Evolutionary conservation across 768 basidiomycete genomes (phyloP).

Genomic region (Boletus edulis): DNA sequence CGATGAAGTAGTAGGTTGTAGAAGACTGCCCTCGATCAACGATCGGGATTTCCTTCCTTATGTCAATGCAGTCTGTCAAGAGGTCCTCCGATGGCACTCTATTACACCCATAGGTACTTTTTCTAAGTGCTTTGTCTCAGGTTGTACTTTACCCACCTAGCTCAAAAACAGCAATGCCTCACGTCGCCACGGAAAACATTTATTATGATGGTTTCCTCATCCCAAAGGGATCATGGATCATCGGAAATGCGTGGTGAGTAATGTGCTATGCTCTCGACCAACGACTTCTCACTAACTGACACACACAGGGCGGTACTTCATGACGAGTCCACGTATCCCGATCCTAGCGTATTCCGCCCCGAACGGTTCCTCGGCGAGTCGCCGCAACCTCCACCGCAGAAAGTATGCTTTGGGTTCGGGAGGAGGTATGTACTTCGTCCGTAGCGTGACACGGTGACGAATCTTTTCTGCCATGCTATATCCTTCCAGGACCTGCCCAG

Average conservation of each 20-base stretch:
- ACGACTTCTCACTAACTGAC: background rate
- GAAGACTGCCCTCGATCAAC: conserved; percentile 16
- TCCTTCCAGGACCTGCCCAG: conserved; percentile 18
- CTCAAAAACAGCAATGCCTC: conserved; percentile 9
- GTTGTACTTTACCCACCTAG: background rate
- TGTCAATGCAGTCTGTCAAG: conserved; percentile 23
- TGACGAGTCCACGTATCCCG: conserved; percentile 39
- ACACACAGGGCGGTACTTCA: conserved; percentile 49
- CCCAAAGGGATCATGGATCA: conserved; percentile 23
- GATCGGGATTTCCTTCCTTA: conserved; percentile 27
- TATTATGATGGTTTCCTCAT: conserved; percentile 12
- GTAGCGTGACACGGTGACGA: too few relatives aligned
- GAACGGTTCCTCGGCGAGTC: conserved; percentile 31
- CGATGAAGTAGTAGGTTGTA: conserved; percentile 20
- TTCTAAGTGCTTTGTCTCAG: conserved; percentile 21
- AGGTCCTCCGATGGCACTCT: conserved; percentile 25
- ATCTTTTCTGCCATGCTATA: too few relatives aligned
- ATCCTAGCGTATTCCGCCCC: conserved; percentile 33
- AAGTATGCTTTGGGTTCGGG: conserved; percentile 27
- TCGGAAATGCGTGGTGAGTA: conserved; percentile 27
- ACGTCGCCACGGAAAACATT: conserved; percentile 21
- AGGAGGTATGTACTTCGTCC: conserved; percentile 19
- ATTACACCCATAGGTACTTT: conserved; percentile 14
- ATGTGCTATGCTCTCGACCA: too few relatives aligned
- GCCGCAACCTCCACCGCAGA: conserved; percentile 19